Percentiles rank a stretch among this genome's conserved stretches.
phyloP scores from a whole-genome alignment of 2,329 filamentous ascomycete genomes.

The Aspergillus viridinutans region DNA sequence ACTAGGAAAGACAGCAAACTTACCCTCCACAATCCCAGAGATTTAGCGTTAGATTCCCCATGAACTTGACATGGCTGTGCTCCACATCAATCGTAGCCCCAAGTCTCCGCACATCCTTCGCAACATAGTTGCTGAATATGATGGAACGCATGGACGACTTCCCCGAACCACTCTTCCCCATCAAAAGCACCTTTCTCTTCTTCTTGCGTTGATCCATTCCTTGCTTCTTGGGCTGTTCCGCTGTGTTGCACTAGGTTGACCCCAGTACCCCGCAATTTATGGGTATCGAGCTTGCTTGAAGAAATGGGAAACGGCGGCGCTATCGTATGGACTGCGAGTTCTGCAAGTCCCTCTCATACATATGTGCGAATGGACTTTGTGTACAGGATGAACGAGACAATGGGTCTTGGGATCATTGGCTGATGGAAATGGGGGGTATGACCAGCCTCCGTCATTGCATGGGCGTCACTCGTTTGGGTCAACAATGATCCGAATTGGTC shows the following conservation, averaged over 20 bases:
- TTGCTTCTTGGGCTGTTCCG: slow-evolving; percentile 12
- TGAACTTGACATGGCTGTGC: slow-evolving; percentile 96
- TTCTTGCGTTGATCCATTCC: slow-evolving; percentile 51
- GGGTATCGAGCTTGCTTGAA: neutral
- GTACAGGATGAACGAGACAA: neutral
- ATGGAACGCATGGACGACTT: slow-evolving; percentile 99
- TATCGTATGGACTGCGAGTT: neutral
- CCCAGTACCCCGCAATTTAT: slow-evolving; percentile 5
- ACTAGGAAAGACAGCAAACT: slow-evolving; percentile 24
- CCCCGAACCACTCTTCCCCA: slow-evolving; percentile 95
- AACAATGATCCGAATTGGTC: slow-evolving; percentile 8
- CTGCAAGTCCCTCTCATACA: neutral
- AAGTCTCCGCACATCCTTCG: slow-evolving; percentile 85
- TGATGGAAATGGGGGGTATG: neutral
- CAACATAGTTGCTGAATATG: slow-evolving; percentile 98
- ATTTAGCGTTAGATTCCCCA: slow-evolving; percentile 94
- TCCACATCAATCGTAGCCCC: slow-evolving; percentile 98
- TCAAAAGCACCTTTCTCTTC: slow-evolving; percentile 82
- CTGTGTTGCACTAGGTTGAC: neutral
- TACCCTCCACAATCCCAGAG: slow-evolving; percentile 96
- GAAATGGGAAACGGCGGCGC: neutral
- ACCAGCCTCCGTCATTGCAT: slow-evolving; percentile 8
- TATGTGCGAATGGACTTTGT: neutral
- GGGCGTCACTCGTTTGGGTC: slow-evolving; percentile 4
- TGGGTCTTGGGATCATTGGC: neutral